Evolutionary conservation across 2,329 filamentous ascomycete species (phyloP).

Genomic region (Fusarium sp.): DNA sequence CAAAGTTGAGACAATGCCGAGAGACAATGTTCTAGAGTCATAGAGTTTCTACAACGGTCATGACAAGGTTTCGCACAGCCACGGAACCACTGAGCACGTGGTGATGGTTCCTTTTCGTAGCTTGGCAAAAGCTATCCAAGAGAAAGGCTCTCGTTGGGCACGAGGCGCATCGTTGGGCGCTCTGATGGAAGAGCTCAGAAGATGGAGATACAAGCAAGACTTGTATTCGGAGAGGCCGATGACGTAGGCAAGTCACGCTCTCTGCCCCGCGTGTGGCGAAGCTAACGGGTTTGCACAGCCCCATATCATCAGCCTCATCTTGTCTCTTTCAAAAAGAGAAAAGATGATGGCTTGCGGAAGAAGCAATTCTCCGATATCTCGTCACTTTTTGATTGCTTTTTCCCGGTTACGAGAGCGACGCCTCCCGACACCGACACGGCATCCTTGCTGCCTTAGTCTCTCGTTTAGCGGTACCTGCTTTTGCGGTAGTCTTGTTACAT

Average conservation of each 20-base stretch:
- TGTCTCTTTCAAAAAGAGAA: background rate
- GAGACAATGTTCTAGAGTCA: background rate
- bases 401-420: background rate
- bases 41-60: background rate
- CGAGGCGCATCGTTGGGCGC: slow-evolving; percentile 1
- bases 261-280: slow-evolving; percentile 33
- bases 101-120: background rate
- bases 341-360: background rate
- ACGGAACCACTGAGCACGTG: background rate
- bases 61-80: background rate
- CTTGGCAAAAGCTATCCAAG: background rate
- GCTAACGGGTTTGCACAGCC: slow-evolving; percentile 21
- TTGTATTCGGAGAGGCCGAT: background rate
- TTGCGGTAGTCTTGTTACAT: background rate
- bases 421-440: background rate
- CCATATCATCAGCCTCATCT: slow-evolving; percentile 5
- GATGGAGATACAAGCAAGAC: background rate
- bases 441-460: background rate
- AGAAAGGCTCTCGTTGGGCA: background rate
- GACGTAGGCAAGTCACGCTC: background rate
- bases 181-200: background rate
- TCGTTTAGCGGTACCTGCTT: background rate
- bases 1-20: background rate
- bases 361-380: background rate
- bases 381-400: background rate